Percentiles rank a stretch among this genome's conserved stretches.
Conservation (phyloP, 257 asterid species). For the Gentiana macrophylla region DNA sequence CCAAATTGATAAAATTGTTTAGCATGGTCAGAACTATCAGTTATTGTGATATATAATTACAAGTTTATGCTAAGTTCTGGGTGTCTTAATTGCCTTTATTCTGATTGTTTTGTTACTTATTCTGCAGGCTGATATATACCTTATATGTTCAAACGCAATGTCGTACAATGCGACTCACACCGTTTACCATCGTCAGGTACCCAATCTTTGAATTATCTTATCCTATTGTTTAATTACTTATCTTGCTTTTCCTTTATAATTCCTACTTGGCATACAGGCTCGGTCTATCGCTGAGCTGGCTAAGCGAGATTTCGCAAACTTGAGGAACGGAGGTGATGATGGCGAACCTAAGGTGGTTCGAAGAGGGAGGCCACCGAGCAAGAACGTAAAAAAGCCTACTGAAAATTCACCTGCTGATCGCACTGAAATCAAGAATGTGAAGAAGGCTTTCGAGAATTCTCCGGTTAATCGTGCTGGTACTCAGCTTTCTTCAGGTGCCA, state of each 20-base stretch:
- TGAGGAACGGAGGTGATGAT: constrained; percentile 38
- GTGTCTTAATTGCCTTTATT: background rate
- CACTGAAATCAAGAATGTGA: constrained; percentile 38
- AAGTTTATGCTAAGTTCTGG: too few species aligned
- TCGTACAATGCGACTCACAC: constrained; percentile 76
- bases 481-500: constrained; percentile 46
- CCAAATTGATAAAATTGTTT: too few species aligned
- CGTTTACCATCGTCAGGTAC: constrained; percentile 85
- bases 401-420: constrained; percentile 49
- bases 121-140: constrained; percentile 73
- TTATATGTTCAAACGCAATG: constrained; percentile 95
- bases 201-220: constrained; percentile 2
- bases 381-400: constrained; percentile 50
- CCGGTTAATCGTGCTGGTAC: constrained; percentile 41
- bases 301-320: constrained; percentile 70
- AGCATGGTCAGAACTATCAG: too few species aligned
- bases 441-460: constrained; percentile 44
- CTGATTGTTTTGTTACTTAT: constrained; percentile 5
- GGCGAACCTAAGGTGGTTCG: constrained; percentile 92
- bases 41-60: too few species aligned
- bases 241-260: background rate
- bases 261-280: constrained; percentile 37
- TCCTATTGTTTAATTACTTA: constrained; percentile 1
- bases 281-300: constrained; percentile 78
- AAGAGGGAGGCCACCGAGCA: constrained; percentile 93